Percentiles rank a stretch among this genome's conserved stretches.
Conservation (phyloP, 1,139 yeast genomes). For the Saccharomyces hybrid region DNA sequence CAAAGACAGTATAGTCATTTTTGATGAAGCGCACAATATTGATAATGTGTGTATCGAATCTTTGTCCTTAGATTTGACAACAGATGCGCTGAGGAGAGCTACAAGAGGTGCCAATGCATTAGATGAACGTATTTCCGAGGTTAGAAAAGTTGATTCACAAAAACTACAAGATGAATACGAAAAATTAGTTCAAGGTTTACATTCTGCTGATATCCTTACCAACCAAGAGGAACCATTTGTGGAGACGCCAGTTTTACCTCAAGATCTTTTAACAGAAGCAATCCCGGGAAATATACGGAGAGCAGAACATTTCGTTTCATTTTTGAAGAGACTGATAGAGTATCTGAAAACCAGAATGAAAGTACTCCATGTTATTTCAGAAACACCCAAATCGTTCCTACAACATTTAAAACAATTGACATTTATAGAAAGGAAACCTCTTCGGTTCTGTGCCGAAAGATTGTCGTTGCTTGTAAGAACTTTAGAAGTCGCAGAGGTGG, state of each 20-base stretch:
- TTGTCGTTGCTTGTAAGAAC: conserved; percentile 82
- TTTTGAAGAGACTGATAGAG: conserved; percentile 84
- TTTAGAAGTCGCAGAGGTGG: conserved; percentile 77
- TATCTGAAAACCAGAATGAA: conserved; percentile 96
- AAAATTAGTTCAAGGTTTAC: conserved; percentile 77
- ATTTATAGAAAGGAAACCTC: conserved; percentile 84
- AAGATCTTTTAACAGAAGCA: conserved; percentile 82
- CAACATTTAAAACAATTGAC: conserved; percentile 91
- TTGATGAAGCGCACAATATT: conserved; percentile 97
- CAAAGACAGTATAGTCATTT: conserved; percentile 86
- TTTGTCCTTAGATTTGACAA: conserved; percentile 77
- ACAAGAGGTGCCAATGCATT: conserved; percentile 75
- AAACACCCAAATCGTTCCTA: conserved; percentile 86
- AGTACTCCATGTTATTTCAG: conserved; percentile 92
- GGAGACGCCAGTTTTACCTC: conserved; percentile 82
- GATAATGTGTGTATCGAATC: conserved; percentile 98
- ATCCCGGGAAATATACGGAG: conserved; percentile 94
- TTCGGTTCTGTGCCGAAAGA: conserved; percentile 86
- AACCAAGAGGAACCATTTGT: conserved; percentile 66
- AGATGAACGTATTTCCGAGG: conserved; percentile 69
- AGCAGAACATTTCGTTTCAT: conserved; percentile 94
- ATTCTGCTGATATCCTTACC: conserved; percentile 31
- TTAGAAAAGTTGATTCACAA: conserved; percentile 73
- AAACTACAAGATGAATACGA: conserved; percentile 86
- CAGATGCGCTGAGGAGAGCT: conserved; percentile 72